Conservation (phyloP, 2,329 filamentous ascomycete genomes). For the Paecilomyces fulvus region DNA sequence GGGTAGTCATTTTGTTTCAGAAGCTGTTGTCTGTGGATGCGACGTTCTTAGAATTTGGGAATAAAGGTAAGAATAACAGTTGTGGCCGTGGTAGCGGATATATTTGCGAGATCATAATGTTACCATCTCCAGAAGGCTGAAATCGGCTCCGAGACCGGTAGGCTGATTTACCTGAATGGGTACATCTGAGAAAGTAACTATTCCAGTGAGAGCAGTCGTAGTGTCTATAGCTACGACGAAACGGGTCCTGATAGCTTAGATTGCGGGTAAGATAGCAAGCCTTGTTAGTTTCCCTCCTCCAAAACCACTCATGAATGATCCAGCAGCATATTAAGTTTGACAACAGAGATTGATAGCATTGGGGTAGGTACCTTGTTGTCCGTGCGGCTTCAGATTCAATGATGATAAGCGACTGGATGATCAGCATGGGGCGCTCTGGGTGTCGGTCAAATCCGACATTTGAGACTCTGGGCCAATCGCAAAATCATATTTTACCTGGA, state of each 20-base stretch:
- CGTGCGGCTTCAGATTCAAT: no score
- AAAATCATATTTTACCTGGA: no score
- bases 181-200: not conserved
- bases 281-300: not conserved
- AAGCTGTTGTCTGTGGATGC: not conserved
- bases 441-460: no score
- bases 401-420: no score
- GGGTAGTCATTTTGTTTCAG: not conserved
- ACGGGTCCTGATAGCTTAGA: not conserved
- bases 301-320: not conserved
- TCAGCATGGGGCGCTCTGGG: no score
- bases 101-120: not conserved
- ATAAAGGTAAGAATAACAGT: no score
- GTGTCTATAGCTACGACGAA: not conserved
- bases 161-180: not conserved
- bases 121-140: no score
- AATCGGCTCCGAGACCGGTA: not conserved
- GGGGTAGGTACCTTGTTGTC: no score
- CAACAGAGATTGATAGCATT: no score
- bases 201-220: no score
- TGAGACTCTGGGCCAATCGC: no score
- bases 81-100: not conserved
- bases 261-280: not conserved
- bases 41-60: not conserved
- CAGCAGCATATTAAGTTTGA: not conserved